Conservation (phyloP, 2,329 filamentous ascomycete species). For the Shiraia sp. region DNA sequence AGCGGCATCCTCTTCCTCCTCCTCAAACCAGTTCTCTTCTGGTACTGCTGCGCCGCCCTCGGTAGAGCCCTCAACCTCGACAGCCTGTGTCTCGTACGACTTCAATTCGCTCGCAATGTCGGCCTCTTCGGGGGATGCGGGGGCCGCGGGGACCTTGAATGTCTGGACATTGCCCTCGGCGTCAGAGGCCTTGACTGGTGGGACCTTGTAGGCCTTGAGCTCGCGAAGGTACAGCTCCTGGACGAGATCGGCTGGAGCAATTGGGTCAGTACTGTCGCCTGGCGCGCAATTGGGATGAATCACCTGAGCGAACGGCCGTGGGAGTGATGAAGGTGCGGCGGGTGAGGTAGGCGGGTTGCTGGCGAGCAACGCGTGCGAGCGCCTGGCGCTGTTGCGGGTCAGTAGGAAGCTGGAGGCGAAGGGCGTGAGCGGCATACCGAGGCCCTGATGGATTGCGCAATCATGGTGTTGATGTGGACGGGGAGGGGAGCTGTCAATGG, state of each 20-base stretch:
- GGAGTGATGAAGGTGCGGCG: constrained; percentile 68
- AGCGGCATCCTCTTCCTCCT: constrained; percentile 62
- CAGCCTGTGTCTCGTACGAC: constrained; percentile 90
- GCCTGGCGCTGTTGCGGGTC: constrained; percentile 59
- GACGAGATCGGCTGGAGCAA: constrained; percentile 81
- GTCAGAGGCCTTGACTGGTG: constrained; percentile 81
- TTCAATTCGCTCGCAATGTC: constrained; percentile 90
- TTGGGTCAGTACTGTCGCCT: constrained; percentile 33
- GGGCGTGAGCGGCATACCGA: constrained; percentile 53
- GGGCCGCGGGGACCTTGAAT: constrained; percentile 79
- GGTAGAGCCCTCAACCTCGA: constrained; percentile 89
- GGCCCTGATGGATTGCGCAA: constrained; percentile 65
- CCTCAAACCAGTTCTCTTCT: constrained; percentile 80
- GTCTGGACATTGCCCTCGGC: constrained; percentile 88
- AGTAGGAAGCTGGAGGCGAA: constrained; percentile 20
- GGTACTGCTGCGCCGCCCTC: constrained; percentile 62
- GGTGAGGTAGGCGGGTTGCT: constrained; percentile 57
- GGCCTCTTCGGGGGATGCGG: constrained; percentile 88
- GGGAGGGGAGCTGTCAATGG: constrained; percentile 36
- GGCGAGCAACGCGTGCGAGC: constrained; percentile 63
- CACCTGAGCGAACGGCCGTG: constrained; percentile 65
- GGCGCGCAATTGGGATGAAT: constrained; percentile 39
- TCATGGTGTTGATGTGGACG: constrained; percentile 51
- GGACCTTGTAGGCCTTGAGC: constrained; percentile 91
- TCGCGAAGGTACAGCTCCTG: constrained; percentile 98